These are phyloP conservation scores for Colletotrichum horii DNA, from an alignment of 2,329 filamentous ascomycete species.

Conservation along the genomic window DNA sequence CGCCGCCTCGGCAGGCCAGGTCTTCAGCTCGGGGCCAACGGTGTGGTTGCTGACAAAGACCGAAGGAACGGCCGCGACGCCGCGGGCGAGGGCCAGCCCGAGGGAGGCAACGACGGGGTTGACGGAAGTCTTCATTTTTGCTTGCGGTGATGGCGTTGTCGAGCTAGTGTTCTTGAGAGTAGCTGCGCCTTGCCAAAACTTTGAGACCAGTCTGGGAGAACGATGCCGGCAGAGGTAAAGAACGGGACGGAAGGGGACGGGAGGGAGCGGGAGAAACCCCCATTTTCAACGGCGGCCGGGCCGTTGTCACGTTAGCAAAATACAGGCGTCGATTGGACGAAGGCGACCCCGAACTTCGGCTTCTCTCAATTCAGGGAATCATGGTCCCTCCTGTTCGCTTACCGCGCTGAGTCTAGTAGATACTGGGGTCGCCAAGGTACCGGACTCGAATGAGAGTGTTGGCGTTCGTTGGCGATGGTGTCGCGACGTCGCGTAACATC, in stretches of 20 bases:
- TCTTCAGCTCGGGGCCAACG: slow-evolving; percentile 25
- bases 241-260: slow-evolving; percentile 6
- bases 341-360: neutral
- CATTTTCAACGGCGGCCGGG: neutral
- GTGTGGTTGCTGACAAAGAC: slow-evolving; percentile 8
- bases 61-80: slow-evolving; percentile 9
- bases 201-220: neutral
- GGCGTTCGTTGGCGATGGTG: slow-evolving; percentile 1
- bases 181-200: slow-evolving; percentile 1
- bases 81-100: slow-evolving; percentile 9
- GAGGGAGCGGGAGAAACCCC: neutral
- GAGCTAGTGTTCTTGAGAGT: neutral
- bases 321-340: neutral
- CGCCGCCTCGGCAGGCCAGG: slow-evolving; percentile 42
- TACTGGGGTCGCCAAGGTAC: neutral
- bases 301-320: slow-evolving; percentile 9
- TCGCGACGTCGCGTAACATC: slow-evolving; percentile 19
- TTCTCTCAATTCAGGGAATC: neutral
- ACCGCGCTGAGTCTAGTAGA: neutral
- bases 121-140: slow-evolving; percentile 11
- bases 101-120: slow-evolving; percentile 9
- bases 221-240: neutral
- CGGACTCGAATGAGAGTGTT: neutral
- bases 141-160: neutral
- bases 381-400: slow-evolving; percentile 12